Base-by-base conservation (phyloP, 257 asterid genomes). In the Capsicum rhomboideum region DNA sequence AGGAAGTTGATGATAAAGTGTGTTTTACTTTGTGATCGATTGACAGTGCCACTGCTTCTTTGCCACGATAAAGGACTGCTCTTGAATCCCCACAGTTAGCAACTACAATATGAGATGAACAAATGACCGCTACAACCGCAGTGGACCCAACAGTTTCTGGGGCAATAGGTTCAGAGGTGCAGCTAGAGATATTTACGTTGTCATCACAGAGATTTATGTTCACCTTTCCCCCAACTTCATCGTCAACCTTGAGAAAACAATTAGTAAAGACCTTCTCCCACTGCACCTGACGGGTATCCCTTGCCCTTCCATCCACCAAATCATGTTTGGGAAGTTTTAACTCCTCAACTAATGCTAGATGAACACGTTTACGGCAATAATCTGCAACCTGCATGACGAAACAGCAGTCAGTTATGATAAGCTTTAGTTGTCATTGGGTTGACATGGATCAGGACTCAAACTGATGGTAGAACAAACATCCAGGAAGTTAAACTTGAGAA, bases 51-150 rank as follows among this genome's bases (percentile, higher is more conserved):
- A 94, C 66, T 0, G 93, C 94, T 88, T 94, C 97, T 90, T 93
- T 94, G 85, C 98, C 97, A 72, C 98, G 98, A 78, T 87, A 94
- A 74, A 94, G 94, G 55, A 94, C 97, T 50, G 96, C 98, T 87
- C 98, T 87, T 2, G 98, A 94, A 87, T 94, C 98, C 84, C 98
- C 98, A 68, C 97, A 93, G 68, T 94, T 94, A 77, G 96, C 90
- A 80, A 94, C 96, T 87, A 94, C 79, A 42, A 94, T 91, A 85
- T 94, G 97, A 83, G 98, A 94, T 18, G 98, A 94, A 68, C 93
- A 92, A 49, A 94, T 82, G 55, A 93, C 92, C 4, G 94, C 97
- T 86, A 93, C 96, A 54, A 94, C 98, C 10, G 98, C 97, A 40
- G 98, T 94, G 4, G 98, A 92, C 58, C 98, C 98, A 68, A 92